Percentiles rank a stretch among this genome's conserved stretches.
Evolutionary conservation across 148 eudicot genomes (phyloP).

Genomic region (Polygonum maritimum): DNA sequence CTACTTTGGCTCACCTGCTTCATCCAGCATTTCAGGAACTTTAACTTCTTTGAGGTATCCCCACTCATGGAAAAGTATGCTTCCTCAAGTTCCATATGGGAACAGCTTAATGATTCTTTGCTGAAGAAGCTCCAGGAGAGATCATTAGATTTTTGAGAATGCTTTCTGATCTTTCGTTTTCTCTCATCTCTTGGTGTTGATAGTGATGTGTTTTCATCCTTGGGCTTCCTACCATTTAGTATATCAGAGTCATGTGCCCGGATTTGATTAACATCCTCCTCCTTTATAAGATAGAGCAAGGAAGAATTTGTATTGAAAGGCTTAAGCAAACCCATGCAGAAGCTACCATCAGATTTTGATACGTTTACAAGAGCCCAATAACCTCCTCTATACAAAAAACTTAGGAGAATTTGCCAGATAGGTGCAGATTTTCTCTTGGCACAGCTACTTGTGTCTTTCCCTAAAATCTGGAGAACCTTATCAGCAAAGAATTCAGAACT

Average conservation of each 20-base stretch:
- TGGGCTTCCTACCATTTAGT: conserved; percentile 7
- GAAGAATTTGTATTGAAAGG: conserved; percentile 66
- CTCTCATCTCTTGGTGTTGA: conserved; percentile 28
- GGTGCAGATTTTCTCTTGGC: conserved; percentile 31
- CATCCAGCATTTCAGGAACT: conserved; percentile 87
- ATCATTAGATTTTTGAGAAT: conserved; percentile 26
- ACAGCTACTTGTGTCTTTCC: conserved; percentile 27
- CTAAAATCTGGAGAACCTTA: conserved; percentile 53
- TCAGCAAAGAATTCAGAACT: conserved; percentile 37
- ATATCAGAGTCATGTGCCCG: conserved; percentile 17
- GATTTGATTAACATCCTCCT: conserved; percentile 11
- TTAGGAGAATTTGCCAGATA: conserved; percentile 66
- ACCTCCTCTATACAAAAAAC: conserved; percentile 54
- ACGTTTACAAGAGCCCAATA: conserved; percentile 52
- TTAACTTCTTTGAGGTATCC: conserved; percentile 61
- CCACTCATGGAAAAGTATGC: conserved; percentile 38
- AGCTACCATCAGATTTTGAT: conserved; percentile 36
- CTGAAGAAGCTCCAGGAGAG: conserved; percentile 67
- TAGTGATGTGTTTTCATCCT: conserved; percentile 15
- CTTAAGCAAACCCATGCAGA: conserved; percentile 44
- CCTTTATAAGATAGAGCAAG: conserved; percentile 32
- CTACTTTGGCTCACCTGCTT: conserved; percentile 45
- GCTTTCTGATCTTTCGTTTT: conserved; percentile 39
- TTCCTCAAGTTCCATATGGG: conserved; percentile 56
- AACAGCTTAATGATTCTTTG: conserved; percentile 46